Evolutionary conservation across 768 basidiomycete species (phyloP), one percentile per base, ranked within the genome.

Genomic region (Phallus indusiatus): DNA sequence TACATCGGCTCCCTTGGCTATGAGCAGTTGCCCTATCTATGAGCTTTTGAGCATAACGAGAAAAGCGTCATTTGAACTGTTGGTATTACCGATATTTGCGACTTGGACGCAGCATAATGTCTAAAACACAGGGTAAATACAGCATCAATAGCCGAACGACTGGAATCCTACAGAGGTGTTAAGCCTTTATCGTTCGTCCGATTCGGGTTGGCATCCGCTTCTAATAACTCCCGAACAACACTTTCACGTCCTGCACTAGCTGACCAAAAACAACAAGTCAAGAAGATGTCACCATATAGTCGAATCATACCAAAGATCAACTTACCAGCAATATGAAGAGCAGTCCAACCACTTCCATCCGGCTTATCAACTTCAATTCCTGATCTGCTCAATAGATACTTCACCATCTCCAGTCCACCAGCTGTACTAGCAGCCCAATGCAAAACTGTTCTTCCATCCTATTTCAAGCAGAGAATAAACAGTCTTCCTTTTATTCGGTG

Each of bases 101-200:
- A 86, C 70, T 94, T 94, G 33, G 92, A 95, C 49, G 92, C 93
- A 28, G 92, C 91, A 67, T 95, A 95, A 72, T 94, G 91, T 65
- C 92, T 95, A 59, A 61, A 57, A 62, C 63, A 42, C 54, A 55
- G 52, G 69, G 33, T 59, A 52, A 21, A 16, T 54, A 46, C 49
- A 35, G 20, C n/a, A 34, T 34, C 14, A 33, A 21, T 10, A 55
- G 54, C 53, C 2, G 56, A 22, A 53, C 34, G 11, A 36, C 20
- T n/a, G 9, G 24, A 9, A 33, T 72, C 87, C 69, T 70, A 94
- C 92, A 96, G 69, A 37, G 93, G 81, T 2, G 86, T 90, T 24
- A 92, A 71, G 10, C 91, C 90, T 71, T 92, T 92, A 67, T 85
- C 82, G 64, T 91, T 94, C 67, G 72, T 80, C 67, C 78, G 83